A percentile compares a stretch with the other conserved stretches of the same genome.
These are phyloP conservation scores for Fonsecaea erecta DNA, from an alignment of 2,329 filamentous ascomycete species.

Conservation along the genomic window DNA sequence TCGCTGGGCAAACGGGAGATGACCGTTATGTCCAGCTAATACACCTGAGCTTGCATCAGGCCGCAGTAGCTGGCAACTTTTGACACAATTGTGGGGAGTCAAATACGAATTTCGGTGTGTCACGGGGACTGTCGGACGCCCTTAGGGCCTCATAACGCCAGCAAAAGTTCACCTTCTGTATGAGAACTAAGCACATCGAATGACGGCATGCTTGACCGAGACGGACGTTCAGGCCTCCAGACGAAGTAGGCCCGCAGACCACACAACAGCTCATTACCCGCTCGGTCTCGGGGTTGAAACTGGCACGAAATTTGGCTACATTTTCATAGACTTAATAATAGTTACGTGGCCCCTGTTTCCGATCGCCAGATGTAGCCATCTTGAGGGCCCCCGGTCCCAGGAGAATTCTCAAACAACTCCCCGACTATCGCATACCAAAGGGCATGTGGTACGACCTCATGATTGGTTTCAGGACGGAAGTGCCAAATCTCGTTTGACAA, in stretches of 20 bases:
- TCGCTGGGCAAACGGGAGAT: background rate
- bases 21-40: background rate
- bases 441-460: background rate
- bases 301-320: background rate
- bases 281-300: background rate
- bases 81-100: slow-evolving; percentile 2
- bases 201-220: slow-evolving; percentile 11
- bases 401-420: slow-evolving; percentile 9
- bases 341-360: background rate
- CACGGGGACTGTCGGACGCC: slow-evolving; percentile 6
- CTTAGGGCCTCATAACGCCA: background rate
- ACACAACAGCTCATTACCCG: background rate
- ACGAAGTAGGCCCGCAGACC: background rate
- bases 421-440: slow-evolving; percentile 1
- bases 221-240: slow-evolving; percentile 14
- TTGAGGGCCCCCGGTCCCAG: background rate
- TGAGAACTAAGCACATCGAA: background rate
- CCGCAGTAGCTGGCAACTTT: slow-evolving; percentile 3
- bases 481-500: slow-evolving; percentile 1
- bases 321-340: slow-evolving; percentile 7
- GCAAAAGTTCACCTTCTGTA: slow-evolving; percentile 4
- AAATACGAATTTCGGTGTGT: background rate
- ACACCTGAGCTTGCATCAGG: slow-evolving; percentile 2
- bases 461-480: slow-evolving; percentile 1
- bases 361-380: background rate